phyloP scores from a whole-genome alignment of 2,329 filamentous ascomycete species.

The Penicillium sp. region DNA sequence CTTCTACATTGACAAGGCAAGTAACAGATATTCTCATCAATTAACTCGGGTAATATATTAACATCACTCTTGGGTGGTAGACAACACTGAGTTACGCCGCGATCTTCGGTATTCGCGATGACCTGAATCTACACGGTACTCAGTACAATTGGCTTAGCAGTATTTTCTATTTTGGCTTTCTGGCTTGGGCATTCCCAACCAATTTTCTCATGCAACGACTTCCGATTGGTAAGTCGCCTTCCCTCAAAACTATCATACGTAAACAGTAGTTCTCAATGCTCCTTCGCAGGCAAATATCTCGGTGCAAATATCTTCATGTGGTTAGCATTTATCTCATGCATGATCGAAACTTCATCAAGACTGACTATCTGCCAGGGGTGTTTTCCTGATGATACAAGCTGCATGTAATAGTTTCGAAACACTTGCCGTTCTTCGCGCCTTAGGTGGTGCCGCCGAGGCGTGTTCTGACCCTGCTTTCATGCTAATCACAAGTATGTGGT shows the following conservation, averaged over 20 bases:
- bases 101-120: slow-evolving; percentile 66
- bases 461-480: slow-evolving; percentile 65
- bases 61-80: slow-evolving; percentile 31
- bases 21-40: slow-evolving; percentile 5
- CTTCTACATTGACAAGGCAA: slow-evolving; percentile 54
- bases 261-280: background rate
- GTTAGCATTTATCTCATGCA: slow-evolving; percentile 25
- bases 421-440: slow-evolving; percentile 60
- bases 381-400: slow-evolving; percentile 58
- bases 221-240: slow-evolving; percentile 55
- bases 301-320: slow-evolving; percentile 63
- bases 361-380: slow-evolving; percentile 37
- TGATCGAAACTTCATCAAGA: background rate
- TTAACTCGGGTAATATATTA: background rate
- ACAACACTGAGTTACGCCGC: slow-evolving; percentile 66
- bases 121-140: slow-evolving; percentile 60
- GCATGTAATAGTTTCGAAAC: slow-evolving; percentile 60
- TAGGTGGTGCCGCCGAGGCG: slow-evolving; percentile 62
- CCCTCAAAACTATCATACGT: background rate
- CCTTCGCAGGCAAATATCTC: slow-evolving; percentile 53
- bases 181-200: slow-evolving; percentile 59
- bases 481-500: slow-evolving; percentile 69
- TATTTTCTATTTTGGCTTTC: slow-evolving; percentile 62
- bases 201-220: slow-evolving; percentile 58
- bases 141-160: slow-evolving; percentile 62